phyloP scores from a whole-genome alignment of 208 protist species.

The Trypanosoma rangeli region DNA sequence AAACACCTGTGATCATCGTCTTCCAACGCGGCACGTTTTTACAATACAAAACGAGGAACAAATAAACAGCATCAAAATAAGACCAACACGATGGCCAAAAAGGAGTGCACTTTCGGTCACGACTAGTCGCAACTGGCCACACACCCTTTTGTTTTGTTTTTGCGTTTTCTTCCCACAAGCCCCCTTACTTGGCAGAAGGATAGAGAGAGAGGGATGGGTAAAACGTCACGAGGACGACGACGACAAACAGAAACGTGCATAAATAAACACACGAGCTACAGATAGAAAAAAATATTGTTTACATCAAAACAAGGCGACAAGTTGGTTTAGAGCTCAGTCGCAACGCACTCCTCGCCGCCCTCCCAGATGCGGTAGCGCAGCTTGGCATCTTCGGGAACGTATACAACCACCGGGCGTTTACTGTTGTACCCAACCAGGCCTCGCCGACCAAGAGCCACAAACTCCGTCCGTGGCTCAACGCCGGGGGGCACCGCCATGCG shows the following conservation, averaged over 20 bases:
- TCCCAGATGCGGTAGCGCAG: conserved; percentile 66
- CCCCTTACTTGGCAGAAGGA: too few species aligned
- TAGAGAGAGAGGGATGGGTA: too few species aligned
- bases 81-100: conserved; percentile 3
- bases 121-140: too few species aligned
- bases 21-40: too few species aligned
- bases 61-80: conserved; percentile 14
- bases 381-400: conserved; percentile 57
- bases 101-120: too few species aligned
- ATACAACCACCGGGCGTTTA: conserved; percentile 58
- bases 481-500: conserved; percentile 16
- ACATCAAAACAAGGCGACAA: neutral
- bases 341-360: conserved; percentile 30
- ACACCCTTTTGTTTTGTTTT: too few species aligned
- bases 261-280: conserved; percentile 12
- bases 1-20: too few species aligned
- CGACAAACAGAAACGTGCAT: neutral
- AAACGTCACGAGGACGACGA: too few species aligned
- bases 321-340: conserved; percentile 20
- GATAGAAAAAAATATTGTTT: neutral
- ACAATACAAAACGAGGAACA: neutral
- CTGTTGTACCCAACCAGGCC: conserved; percentile 52
- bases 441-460: conserved; percentile 40
- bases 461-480: conserved; percentile 26
- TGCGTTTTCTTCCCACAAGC: too few species aligned